Percentiles rank a stretch among this genome's conserved stretches.
These are phyloP conservation scores for Zanthoxylum bungeanum DNA, from an alignment of 345 rosid genomes.

Conservation along the genomic window DNA sequence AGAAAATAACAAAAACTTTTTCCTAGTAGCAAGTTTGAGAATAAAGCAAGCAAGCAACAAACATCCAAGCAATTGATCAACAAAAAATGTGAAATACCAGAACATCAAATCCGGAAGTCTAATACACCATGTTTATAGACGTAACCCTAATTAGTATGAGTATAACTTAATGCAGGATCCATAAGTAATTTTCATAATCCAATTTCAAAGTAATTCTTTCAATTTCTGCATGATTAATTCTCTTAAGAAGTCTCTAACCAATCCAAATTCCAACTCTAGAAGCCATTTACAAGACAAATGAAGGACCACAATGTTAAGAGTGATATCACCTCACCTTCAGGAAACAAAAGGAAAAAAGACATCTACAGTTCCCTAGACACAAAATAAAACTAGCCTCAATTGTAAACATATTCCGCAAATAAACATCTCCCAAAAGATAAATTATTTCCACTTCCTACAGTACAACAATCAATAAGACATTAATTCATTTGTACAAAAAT, in stretches of 20 bases:
- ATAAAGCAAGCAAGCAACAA: background rate
- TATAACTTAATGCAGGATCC: background rate
- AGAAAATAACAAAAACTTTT: background rate
- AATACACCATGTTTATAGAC: background rate
- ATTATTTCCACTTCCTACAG: background rate
- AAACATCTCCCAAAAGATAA: constrained; percentile 1
- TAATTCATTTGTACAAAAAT: background rate
- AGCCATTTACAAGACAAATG: background rate
- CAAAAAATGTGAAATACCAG: background rate
- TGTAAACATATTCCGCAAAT: background rate
- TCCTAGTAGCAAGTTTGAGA: background rate
- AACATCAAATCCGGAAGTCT: background rate
- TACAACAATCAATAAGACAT: constrained; percentile 1
- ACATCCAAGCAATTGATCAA: background rate
- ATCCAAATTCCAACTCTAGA: background rate
- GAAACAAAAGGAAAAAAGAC: background rate
- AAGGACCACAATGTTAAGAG: background rate
- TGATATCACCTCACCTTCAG: background rate
- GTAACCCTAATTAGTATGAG: background rate
- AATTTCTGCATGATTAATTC: background rate
- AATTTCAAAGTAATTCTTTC: background rate
- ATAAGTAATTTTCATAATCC: background rate
- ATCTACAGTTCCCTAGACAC: background rate
- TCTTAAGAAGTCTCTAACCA: constrained; percentile 3
- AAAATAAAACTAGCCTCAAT: background rate